Evolutionary conservation across 2,329 filamentous ascomycete genomes (phyloP).

Genomic region (Trichoderma atroviride): DNA sequence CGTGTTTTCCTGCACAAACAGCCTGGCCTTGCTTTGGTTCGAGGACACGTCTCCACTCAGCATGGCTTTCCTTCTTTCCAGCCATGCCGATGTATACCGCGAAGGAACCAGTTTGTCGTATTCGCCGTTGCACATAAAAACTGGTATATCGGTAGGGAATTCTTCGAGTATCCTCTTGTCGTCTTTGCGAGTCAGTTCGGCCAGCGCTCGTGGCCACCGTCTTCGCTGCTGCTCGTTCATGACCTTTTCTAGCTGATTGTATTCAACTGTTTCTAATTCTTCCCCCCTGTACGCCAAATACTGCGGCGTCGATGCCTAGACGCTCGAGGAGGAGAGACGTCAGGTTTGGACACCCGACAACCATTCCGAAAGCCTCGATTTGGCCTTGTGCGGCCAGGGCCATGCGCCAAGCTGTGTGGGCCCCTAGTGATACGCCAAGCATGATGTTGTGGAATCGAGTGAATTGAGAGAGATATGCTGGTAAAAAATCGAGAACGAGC

Average conservation of each 20-base stretch:
- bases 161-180: neutral
- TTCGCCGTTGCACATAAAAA: slow-evolving; percentile 6
- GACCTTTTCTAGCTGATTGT: neutral
- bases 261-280: neutral
- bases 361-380: slow-evolving; percentile 9
- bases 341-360: slow-evolving; percentile 13
- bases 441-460: slow-evolving; percentile 13
- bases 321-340: slow-evolving; percentile 8
- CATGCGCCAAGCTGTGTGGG: slow-evolving; percentile 11
- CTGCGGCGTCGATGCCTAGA: neutral
- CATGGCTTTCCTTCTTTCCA: neutral
- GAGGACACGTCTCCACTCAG: neutral
- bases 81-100: slow-evolving; percentile 4
- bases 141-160: neutral
- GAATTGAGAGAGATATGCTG: slow-evolving; percentile 2
- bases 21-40: neutral
- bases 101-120: slow-evolving; percentile 11
- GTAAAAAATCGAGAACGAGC: slow-evolving; percentile 13
- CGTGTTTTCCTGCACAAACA: slow-evolving; percentile 12
- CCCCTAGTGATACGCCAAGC: slow-evolving; percentile 9
- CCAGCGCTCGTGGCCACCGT: slow-evolving; percentile 16
- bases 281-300: neutral
- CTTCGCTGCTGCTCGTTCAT: slow-evolving; percentile 1
- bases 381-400: neutral
- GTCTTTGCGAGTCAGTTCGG: neutral